These are phyloP conservation scores for Eleusine coracana DNA, from an alignment of 176 grass and related monocot genomes.

Conservation along the genomic window DNA sequence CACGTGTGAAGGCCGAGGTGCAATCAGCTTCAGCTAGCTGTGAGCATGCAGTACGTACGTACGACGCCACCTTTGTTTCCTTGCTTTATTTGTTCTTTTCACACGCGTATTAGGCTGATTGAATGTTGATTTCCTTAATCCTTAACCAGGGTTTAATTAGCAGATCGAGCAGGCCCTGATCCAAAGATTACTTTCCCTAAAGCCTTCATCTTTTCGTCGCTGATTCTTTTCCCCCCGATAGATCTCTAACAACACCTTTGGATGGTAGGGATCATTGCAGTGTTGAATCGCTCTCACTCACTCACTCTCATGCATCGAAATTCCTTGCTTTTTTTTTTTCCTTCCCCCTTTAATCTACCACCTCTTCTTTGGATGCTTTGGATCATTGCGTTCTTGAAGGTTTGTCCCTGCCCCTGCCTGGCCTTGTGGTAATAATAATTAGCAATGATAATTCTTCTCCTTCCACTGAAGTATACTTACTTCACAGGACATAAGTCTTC, in stretches of 20 bases:
- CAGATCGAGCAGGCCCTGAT: slow-evolving; percentile 7
- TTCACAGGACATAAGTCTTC: slow-evolving; percentile 26
- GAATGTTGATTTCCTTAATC: not conserved
- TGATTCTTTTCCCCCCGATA: slow-evolving; percentile 5
- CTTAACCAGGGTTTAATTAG: slow-evolving; percentile 31
- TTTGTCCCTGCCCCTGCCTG: not conserved
- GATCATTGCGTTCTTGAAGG: slow-evolving; percentile 61
- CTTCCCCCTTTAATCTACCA: slow-evolving; percentile 21
- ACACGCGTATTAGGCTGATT: not conserved
- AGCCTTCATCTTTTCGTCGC: slow-evolving; percentile 27
- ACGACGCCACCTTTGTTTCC: slow-evolving; percentile 34
- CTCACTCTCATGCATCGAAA: not conserved
- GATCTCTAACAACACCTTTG: slow-evolving; percentile 55
- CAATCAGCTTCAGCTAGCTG: slow-evolving; percentile 36
- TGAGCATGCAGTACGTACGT: not conserved
- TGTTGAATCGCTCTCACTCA: slow-evolving; percentile 43
- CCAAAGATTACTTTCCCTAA: slow-evolving; percentile 49
- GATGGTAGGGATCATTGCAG: slow-evolving; percentile 55
- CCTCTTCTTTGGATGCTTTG: slow-evolving; percentile 33
- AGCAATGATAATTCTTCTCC: slow-evolving; percentile 30
- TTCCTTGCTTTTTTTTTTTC: slow-evolving; percentile 8
- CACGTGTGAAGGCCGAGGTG: slow-evolving; percentile 49
- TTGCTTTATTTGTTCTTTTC: slow-evolving; percentile 19
- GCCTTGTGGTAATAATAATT: slow-evolving; percentile 39
- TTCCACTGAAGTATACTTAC: slow-evolving; percentile 29